Conservation (phyloP, 495 filamentous ascomycete species). For the Chaetomidium leptoderma region DNA sequence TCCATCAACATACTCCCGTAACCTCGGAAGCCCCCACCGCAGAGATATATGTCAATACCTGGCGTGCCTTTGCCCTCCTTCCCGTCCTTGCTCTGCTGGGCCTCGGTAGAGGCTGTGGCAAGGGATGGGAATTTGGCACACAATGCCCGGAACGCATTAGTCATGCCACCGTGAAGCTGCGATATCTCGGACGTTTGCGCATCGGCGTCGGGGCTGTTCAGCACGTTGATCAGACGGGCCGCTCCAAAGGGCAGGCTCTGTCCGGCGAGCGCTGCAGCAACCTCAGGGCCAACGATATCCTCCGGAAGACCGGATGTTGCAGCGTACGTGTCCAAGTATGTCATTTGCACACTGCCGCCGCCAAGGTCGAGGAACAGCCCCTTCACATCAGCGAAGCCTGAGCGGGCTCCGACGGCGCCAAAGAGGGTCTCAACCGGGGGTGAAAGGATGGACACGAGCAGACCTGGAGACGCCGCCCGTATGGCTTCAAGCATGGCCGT, state of each 20-base stretch:
- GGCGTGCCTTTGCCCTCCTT: slow-evolving; percentile 38
- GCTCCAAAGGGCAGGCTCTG: slow-evolving; percentile 77
- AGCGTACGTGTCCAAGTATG: slow-evolving; percentile 65
- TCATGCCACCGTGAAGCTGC: slow-evolving; percentile 58
- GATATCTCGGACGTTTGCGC: slow-evolving; percentile 44
- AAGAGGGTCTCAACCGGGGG: slow-evolving; percentile 80
- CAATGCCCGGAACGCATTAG: slow-evolving; percentile 59
- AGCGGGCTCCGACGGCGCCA: slow-evolving; percentile 77
- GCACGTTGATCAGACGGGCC: slow-evolving; percentile 65
- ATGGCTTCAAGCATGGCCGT: slow-evolving; percentile 63
- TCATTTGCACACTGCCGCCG: slow-evolving; percentile 87
- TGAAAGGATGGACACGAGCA: slow-evolving; percentile 64
- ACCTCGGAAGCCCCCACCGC: slow-evolving; percentile 85
- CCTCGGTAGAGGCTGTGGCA: slow-evolving; percentile 44
- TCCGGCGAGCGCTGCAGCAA: slow-evolving; percentile 45
- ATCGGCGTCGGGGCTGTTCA: slow-evolving; percentile 45
- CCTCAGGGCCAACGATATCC: slow-evolving; percentile 44
- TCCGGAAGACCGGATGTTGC: slow-evolving; percentile 36
- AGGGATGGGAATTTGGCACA: slow-evolving; percentile 50
- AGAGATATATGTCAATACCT: slow-evolving; percentile 75
- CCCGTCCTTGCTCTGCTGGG: slow-evolving; percentile 42
- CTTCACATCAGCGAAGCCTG: slow-evolving; percentile 55
- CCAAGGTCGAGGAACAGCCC: slow-evolving; percentile 85
- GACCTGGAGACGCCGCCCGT: slow-evolving; percentile 49
- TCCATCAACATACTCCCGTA: slow-evolving; percentile 84